phyloP scores from a whole-genome alignment of 1,284 basidiomycete genomes.

The Trichosporon coremiiforme region DNA sequence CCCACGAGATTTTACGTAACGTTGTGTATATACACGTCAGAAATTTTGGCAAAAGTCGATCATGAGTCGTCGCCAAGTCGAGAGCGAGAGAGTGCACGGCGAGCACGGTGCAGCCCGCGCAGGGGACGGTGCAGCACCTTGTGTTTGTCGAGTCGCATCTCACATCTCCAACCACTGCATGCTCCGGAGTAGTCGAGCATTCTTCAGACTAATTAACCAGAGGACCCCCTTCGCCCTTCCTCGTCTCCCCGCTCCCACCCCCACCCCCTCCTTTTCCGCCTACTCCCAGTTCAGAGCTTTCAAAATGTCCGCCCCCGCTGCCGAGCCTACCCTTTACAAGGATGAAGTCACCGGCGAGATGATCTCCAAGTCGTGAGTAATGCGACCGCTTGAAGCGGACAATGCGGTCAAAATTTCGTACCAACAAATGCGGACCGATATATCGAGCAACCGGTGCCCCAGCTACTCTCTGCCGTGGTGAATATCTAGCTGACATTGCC shows the following conservation, averaged over 20 bases:
- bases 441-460: too few species aligned
- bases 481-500: neutral
- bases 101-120: neutral
- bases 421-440: too few species aligned
- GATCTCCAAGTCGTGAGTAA: conserved; percentile 87
- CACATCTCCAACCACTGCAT: neutral
- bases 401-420: neutral
- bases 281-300: conserved; percentile 26
- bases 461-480: too few species aligned
- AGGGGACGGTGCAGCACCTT: neutral
- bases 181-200: neutral
- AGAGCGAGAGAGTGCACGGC: too few species aligned
- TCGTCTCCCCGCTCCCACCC: neutral
- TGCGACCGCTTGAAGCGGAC: neutral
- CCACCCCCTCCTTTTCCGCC: conserved; percentile 19
- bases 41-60: conserved; percentile 3
- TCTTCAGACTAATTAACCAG: neutral
- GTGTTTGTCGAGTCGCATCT: conserved; percentile 8
- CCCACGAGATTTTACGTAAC: neutral
- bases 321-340: conserved; percentile 50
- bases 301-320: conserved; percentile 54
- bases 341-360: conserved; percentile 90
- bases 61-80: neutral
- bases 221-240: neutral
- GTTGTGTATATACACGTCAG: neutral